Base-by-base conservation (phyloP, 2,329 filamentous ascomycete genomes). In the Aphanocladium album region DNA sequence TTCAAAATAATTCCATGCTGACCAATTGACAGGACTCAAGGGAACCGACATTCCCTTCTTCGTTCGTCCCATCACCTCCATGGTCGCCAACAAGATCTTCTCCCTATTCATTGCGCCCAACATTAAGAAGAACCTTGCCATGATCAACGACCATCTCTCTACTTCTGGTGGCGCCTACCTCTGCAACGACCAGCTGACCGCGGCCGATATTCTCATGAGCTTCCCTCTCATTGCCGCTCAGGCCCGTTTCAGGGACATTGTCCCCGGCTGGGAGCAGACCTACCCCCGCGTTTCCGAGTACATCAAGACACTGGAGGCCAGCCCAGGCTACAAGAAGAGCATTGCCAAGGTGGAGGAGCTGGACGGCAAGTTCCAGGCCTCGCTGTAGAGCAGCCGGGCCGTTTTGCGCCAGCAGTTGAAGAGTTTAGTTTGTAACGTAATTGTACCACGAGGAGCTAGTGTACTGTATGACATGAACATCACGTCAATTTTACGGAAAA, bases 131-230 rank as follows among this genome's bases (percentile, higher is more conserved):
- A 77, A 83, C 65, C 72, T 84, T 25, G 66, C 62, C n/a, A 75
- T 85, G 66, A 66, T 85, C 45, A 80, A 85, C 65, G 69, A 74
- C 35, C 77, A 79, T 63, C 76, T 85, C 17, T 69, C 72, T 27
- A 79, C 77, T 6, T 79, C 80, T 1, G 75, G 76, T 35, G 72
- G 73, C 14, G 65, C 67, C 50, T 85, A 81, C 67, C 71, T 85
- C 27, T 83, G 81, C 65, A 80, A 81, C 25, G 67, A 72, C 21
- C 66, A 72, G 46, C 73, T 84, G 56, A 81, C 80, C 2, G 77
- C 80, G 1, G 82, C 80, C 7, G 82, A 83, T 63, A 79, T 84
- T 60, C 70, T 84, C 57, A 71, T 84, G 66, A 82, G 80, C 70
- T 84, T 81, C 70, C 77, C 77, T 16, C 70, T 84, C 60, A 75